phyloP scores from a whole-genome alignment of 176 grass and related monocot species.

The Cenchrus purpureus region DNA sequence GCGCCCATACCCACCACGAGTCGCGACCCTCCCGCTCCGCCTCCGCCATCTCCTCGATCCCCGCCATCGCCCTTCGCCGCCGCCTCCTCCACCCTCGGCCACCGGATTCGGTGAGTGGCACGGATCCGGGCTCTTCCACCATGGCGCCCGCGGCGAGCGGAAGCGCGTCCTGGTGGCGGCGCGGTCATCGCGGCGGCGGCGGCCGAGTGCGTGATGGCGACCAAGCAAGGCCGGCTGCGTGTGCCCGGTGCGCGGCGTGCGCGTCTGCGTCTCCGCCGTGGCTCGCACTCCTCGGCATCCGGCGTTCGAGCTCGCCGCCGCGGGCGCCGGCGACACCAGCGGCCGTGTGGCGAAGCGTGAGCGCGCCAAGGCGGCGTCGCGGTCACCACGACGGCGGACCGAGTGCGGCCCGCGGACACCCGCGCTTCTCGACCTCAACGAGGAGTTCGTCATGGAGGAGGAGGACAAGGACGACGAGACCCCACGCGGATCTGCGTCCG shows the following conservation, averaged over 20 bases:
- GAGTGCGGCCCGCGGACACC: background rate
- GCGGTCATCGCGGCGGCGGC: constrained; percentile 48
- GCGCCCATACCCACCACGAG: too few species aligned
- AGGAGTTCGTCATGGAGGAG: constrained; percentile 55
- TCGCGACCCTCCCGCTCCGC: too few species aligned
- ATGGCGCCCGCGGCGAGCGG: constrained; percentile 30
- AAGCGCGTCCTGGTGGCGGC: constrained; percentile 54
- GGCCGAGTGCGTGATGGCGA: constrained; percentile 40
- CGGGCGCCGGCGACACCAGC: too few species aligned
- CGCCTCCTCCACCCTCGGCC: too few species aligned
- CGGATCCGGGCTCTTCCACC: constrained; percentile 37
- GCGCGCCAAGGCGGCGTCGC: background rate
- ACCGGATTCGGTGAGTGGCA: too few species aligned
- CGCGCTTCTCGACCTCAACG: constrained; percentile 71
- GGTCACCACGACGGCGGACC: too few species aligned
- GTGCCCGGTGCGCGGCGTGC: constrained; percentile 57
- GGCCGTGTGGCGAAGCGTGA: too few species aligned
- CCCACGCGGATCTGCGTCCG: constrained; percentile 46
- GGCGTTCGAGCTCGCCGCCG: constrained; percentile 54
- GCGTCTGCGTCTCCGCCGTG: constrained; percentile 85
- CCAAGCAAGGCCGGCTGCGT: constrained; percentile 60
- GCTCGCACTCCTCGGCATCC: constrained; percentile 74
- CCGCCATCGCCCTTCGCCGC: too few species aligned
- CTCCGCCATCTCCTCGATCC: too few species aligned
- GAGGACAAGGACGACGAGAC: constrained; percentile 14